A percentile compares a stretch with the other conserved stretches of the same genome.
Evolutionary conservation across 1,284 basidiomycete genomes (phyloP).

Genomic region (Malassezia japonica): DNA sequence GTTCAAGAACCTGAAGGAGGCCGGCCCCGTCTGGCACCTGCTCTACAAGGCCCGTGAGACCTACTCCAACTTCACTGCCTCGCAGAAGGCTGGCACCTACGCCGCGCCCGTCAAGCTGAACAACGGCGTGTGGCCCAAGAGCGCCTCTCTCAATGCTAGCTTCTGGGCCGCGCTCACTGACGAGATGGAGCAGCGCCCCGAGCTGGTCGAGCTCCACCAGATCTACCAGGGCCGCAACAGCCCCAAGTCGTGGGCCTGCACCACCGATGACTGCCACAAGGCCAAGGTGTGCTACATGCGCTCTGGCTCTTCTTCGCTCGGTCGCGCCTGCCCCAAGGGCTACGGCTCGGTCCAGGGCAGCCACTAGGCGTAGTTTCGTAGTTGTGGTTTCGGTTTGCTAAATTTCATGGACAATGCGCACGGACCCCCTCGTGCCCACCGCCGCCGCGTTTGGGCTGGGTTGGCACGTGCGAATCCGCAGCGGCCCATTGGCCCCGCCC

Average conservation of each 20-base stretch:
- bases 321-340: slow-evolving; percentile 57
- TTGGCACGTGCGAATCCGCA: too few relatives aligned
- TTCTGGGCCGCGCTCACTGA: slow-evolving; percentile 75
- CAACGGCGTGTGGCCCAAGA: slow-evolving; percentile 54
- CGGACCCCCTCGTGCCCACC: too few relatives aligned
- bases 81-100: slow-evolving; percentile 5
- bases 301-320: slow-evolving; percentile 57
- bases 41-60: slow-evolving; percentile 64
- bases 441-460: too few relatives aligned
- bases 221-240: slow-evolving; percentile 64
- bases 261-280: slow-evolving; percentile 54
- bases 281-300: slow-evolving; percentile 72
- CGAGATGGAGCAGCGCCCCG: slow-evolving; percentile 57
- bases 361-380: background rate
- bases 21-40: slow-evolving; percentile 59
- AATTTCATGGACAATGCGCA: too few relatives aligned
- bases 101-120: slow-evolving; percentile 4
- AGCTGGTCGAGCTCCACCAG: slow-evolving; percentile 61
- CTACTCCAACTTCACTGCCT: slow-evolving; percentile 54
- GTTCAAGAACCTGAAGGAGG: slow-evolving; percentile 49
- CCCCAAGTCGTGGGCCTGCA: slow-evolving; percentile 54
- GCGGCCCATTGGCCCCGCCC: too few relatives aligned
- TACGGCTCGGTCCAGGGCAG: slow-evolving; percentile 60
- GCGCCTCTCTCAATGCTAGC: slow-evolving; percentile 67
- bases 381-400: background rate